Evolutionary conservation across 2,329 filamentous ascomycete species (phyloP), one percentile per base, ranked within the genome.

Genomic region (Diaporthe sp.): DNA sequence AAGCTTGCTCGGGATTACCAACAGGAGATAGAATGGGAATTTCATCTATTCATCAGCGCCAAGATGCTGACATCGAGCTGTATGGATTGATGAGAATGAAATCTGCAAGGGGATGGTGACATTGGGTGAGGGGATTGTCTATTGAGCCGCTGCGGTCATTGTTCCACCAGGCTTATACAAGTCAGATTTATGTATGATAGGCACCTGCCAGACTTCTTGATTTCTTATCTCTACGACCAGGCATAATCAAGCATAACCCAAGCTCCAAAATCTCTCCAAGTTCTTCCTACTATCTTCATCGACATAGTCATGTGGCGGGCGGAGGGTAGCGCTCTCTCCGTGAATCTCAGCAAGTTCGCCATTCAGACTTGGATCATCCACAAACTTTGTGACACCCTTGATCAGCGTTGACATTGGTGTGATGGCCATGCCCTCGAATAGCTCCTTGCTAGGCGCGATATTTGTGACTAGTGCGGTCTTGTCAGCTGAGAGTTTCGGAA

Each of bases 301-400:
- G 30, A 88, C 86, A 76, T 82, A 86, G 3, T 84, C 82, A 25
- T 84, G 84, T 4, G 82, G 82, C 39, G 85, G 81, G 0, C 86
- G 82, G 37, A 88, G 79, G 0, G 87, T 88, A 15, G 87, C 86
- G n/a, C 80, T 83, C 17, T 86, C 82, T 3, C 86, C 87, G 77
- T 89, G 87, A 63, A 89, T 85, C 80, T 90, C 88, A 1, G 85
- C 86, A n/a, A 88, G 80, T 30, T 83, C 80, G 0, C 88, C 88
- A 0, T 81, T 87, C 63, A 87, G 71, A 4, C 75, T 79, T 1
- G 83, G 77, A 71, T 88, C 83, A 0, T 76, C 79, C 13, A 86
- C 75, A 15, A 90, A 82, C 76, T 84, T 81, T 25, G 81, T 80
- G 1, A 89, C 83, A 4, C 86, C 87, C 17, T 79, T 81, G 8